Base-by-base conservation (phyloP, 2,329 filamentous ascomycete species). In the Talaromyces sp. region DNA sequence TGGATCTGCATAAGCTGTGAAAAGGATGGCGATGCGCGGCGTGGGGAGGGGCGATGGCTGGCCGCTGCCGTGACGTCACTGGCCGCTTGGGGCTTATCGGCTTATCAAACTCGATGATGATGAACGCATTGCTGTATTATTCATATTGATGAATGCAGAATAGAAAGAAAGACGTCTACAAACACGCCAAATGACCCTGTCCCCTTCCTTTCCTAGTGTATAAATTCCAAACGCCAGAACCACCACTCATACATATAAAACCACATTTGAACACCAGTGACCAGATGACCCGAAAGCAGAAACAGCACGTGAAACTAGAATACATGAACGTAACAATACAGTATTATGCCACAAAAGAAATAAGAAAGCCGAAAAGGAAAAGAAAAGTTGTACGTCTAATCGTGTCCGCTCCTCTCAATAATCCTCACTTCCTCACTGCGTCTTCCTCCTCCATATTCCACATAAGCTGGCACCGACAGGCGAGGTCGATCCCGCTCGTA, bases 31-130 rank as follows among this genome's bases (percentile, higher is more conserved):
- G 43, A 46, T 12, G 19, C 8, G 43, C 6, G 43, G 4, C 43
- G 19, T 19, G 43, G 43, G 43, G 43, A 38, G 59, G 54, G 58
- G 51, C 54, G 55, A 60, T 29, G 54, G 48, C 50, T 54, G 55
- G 24, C 11, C 19, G 58, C 19, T 54, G 54, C 38, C 43, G 26
- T 60, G 59, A 60, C 59, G 59, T 60, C 59, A 60, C 27, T 51
- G 29, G 31, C 57, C 57, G 38, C 43, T 38, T 54, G n/a, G 26
- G 50, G 50, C 43, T 46, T 24, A 46, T 46, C 43, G 43, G 43
- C 38, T 46, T 24, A 24, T 46, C 41, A 12, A 46, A 35, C 10
- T 48, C 38, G 21, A 35, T 54, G 29, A 29, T 38, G 54, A 38
- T 38, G 35, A 38, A 38, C 9, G 32, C 32, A 4, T 35, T 14